Base-by-base conservation (phyloP, 768 basidiomycete species). In the Suillus tomentosus region DNA sequence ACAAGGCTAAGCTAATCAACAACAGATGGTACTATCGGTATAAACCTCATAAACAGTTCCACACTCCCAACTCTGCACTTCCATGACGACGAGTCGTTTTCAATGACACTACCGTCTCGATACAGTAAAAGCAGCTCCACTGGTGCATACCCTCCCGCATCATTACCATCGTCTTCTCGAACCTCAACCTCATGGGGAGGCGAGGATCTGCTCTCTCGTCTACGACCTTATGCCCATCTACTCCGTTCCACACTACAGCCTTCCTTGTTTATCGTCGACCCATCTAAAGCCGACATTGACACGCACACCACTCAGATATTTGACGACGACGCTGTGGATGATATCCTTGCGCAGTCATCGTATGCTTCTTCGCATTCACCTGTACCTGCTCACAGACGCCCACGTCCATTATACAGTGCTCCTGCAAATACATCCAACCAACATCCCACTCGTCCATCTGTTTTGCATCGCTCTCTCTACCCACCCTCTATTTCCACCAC, bases 61-160 rank as follows among this genome's bases (percentile, higher is more conserved):
- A 92, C 95, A 1, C 82, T 97, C 0, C 94, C 95, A 0, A 94
- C 92, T 0, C 84, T 99, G 3, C 87, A 95, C 76, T 99, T 99
- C 76, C 97, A 99, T 75, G 97, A 99, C 72, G 96, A 99, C 69
- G 96, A 98, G 75, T 96, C 95, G 0, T 85, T 85, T 39, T 95
- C 95, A 5, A 87, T 88, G 73, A 85, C 85, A 3, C 75, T 86
- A 60, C 71, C 75, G 13, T 72, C 72, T 67, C 87, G 64, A 70
- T 82, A 70, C 70, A 74, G 66, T 60, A 73, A 68, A 59, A 75
- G 67, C 39, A 75, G 71, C 63, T 78, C 78, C 60, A 76, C 81
- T 3, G 84, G 80, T 22, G 79, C 86, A 14, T 92, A 91, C 68
- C 89, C 91, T 59, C 85, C 89, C 1, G 82, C 84, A 17, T 82